Evolutionary conservation across 2,329 filamentous ascomycete genomes (phyloP).

Genomic region (Xylariomycetidae sp.): DNA sequence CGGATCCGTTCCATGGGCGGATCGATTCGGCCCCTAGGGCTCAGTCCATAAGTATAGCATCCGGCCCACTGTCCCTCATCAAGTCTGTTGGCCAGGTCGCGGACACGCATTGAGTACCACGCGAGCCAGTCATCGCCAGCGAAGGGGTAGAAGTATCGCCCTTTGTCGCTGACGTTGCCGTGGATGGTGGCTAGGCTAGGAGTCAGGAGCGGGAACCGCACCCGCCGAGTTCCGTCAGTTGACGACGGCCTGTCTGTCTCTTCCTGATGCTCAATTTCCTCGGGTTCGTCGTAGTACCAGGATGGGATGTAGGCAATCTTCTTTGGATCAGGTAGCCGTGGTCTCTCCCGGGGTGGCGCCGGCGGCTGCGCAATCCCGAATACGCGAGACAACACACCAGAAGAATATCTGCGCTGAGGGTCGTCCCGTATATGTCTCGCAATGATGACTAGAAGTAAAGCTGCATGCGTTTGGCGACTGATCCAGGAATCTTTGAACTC

Average conservation of each 20-base stretch:
- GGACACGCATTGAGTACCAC: slow-evolving; percentile 15
- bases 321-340: slow-evolving; percentile 6
- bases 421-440: slow-evolving; percentile 6
- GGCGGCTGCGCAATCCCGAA: no score
- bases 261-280: slow-evolving; percentile 1
- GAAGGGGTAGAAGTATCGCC: slow-evolving; percentile 15
- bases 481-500: slow-evolving; percentile 11
- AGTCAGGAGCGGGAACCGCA: slow-evolving; percentile 11
- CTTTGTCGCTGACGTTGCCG: slow-evolving; percentile 1
- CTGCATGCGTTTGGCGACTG: slow-evolving; percentile 10
- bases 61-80: slow-evolving; percentile 16
- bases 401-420: slow-evolving; percentile 2
- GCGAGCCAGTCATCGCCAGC: slow-evolving; percentile 15
- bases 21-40: slow-evolving; percentile 1
- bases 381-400: no score
- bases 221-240: slow-evolving; percentile 3
- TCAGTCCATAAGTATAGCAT: slow-evolving; percentile 5
- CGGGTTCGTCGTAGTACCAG: slow-evolving; percentile 7
- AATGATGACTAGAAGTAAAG: slow-evolving; percentile 9
- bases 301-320: slow-evolving; percentile 12
- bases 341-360: background rate
- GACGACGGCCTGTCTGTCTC: background rate
- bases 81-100: slow-evolving; percentile 8
- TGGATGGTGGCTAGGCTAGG: slow-evolving; percentile 3
- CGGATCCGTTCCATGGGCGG: slow-evolving; percentile 6